A percentile compares a stretch with the other conserved stretches of the same genome.
Conservation (phyloP, 345 rosid genomes). For the Odontarrhena argentea region DNA sequence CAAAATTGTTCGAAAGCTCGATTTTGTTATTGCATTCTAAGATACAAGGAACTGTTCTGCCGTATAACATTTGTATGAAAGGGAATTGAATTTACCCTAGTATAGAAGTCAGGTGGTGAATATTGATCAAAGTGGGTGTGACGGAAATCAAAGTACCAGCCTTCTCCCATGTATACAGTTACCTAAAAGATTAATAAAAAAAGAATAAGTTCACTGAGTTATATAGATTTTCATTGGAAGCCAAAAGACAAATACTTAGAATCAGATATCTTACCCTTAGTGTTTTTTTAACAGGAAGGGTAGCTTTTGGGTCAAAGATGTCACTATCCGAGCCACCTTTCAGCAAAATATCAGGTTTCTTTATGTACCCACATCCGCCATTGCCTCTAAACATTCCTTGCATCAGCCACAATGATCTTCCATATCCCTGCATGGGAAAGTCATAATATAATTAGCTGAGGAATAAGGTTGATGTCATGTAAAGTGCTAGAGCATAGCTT, state of each 20-base stretch:
- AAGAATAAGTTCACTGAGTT: not conserved
- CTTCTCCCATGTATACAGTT: slow-evolving; percentile 47
- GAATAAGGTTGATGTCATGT: slow-evolving; percentile 13
- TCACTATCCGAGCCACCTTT: slow-evolving; percentile 45
- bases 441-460: not conserved
- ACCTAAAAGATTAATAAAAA: slow-evolving; percentile 16
- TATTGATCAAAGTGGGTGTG: slow-evolving; percentile 44
- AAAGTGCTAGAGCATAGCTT: not conserved
- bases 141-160: slow-evolving; percentile 45
- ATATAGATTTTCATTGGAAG: not conserved
- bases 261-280: slow-evolving; percentile 36
- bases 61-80: not conserved
- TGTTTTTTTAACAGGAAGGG: slow-evolving; percentile 42
- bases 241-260: not conserved
- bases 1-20: not conserved
- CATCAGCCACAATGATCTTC: slow-evolving; percentile 74
- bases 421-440: slow-evolving; percentile 55
- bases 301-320: slow-evolving; percentile 64
- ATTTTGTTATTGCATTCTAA: slow-evolving; percentile 4
- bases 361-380: slow-evolving; percentile 73
- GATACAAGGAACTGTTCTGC: slow-evolving; percentile 2
- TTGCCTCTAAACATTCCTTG: slow-evolving; percentile 82
- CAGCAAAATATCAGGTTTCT: slow-evolving; percentile 62
- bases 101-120: slow-evolving; percentile 44
- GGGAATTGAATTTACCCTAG: slow-evolving; percentile 31